Base-by-base conservation (phyloP, 805 yeast genomes). In the Pichia cabralensis region DNA sequence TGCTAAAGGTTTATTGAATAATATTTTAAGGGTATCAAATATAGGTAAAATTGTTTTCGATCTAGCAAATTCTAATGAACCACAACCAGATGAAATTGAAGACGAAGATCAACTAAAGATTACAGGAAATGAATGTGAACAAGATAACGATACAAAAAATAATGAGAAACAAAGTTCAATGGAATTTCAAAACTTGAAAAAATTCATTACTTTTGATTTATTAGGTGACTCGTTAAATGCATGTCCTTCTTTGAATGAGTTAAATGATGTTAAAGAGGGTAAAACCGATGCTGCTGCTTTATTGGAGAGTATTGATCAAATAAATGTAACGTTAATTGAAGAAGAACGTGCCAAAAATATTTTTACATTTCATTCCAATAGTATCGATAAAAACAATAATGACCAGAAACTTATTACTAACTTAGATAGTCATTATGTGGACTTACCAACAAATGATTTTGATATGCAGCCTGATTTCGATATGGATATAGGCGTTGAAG, bases 1-100 rank as follows among this genome's bases (percentile, higher is more conserved):
- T 2, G 73, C 77, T 14, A 69, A 69, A 43, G 65, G 74, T 41
- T 52, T 72, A 31, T 52, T 72, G 17, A 53, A 67, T 38, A 72
- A 72, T 43, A 65, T 74, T 32, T 55, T 72, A 31, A 62, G 57
- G 37, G 62, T 70, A 28, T 71, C 70, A 38, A 24, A 52, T 2
- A 47, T 62, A 1, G 72, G 75, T 1, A 49, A 74, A 27, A 68
- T 72, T 12, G 61, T 71, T 3, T 36, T 36, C 24, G 40, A 32
- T 24, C 18, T 36, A 12, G 30, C 28, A 13, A 41, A 47, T 19
- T 40, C 41, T 33, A 37, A 31, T 27, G 37, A n/a, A n/a, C n/a
- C n/a, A n/a, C n/a, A n/a, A n/a, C n/a, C n/a, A n/a, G n/a, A 14
- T 19, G 22, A 16, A 16, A 17, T 24, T 12, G 28, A 31, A 8